Evolutionary conservation across 306 rosid species (phyloP).

Genomic region (Bauhinia variegata): DNA sequence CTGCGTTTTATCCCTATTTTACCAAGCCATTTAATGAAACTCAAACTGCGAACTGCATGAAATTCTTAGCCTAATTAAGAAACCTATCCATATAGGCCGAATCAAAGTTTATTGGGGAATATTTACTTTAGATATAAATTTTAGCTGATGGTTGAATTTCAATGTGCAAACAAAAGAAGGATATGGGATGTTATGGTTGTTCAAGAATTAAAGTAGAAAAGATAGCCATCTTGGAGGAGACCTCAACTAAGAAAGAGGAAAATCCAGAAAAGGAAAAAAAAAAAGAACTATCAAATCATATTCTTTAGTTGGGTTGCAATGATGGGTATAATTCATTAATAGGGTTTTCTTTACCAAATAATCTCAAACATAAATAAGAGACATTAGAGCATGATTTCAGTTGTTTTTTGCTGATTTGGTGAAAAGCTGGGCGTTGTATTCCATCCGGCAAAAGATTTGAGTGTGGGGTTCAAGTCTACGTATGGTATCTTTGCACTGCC

Average conservation of each 20-base stretch:
- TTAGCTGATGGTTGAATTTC: neutral
- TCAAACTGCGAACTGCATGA: neutral
- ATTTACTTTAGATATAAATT: too few relatives aligned
- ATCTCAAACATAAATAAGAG: slow-evolving; percentile 3
- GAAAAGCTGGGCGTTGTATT: neutral
- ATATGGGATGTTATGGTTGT: too few relatives aligned
- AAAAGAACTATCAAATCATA: slow-evolving; percentile 41
- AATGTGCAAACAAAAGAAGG: too few relatives aligned
- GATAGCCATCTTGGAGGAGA: neutral
- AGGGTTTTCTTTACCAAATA: slow-evolving; percentile 29
- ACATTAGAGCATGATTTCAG: slow-evolving; percentile 20
- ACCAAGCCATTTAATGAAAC: neutral
- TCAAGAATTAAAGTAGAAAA: neutral
- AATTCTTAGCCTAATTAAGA: neutral
- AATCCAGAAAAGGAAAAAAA: slow-evolving; percentile 15
- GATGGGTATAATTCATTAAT: slow-evolving; percentile 37
- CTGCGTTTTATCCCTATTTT: neutral
- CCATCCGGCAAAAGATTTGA: neutral
- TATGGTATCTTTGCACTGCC: neutral
- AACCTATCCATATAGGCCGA: too few relatives aligned
- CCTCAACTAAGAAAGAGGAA: too few relatives aligned
- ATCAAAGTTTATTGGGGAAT: too few relatives aligned
- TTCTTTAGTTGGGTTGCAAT: slow-evolving; percentile 23
- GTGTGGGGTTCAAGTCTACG: neutral
- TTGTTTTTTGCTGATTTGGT: slow-evolving; percentile 27